These are phyloP conservation scores for Psilocybe subaeruginosa DNA, from an alignment of 768 basidiomycete species.

Conservation along the genomic window DNA sequence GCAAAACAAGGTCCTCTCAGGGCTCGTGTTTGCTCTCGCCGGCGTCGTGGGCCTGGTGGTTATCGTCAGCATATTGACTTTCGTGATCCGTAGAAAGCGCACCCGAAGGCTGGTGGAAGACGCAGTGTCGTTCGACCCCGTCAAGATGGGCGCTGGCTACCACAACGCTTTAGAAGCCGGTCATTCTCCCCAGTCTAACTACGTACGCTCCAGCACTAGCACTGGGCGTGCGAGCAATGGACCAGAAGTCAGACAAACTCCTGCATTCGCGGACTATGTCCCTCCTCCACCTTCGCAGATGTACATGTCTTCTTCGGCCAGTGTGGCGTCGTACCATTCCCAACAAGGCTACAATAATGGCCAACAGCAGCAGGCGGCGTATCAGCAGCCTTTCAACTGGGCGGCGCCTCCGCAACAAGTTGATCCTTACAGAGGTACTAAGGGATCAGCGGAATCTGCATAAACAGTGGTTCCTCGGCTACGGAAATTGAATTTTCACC, in stretches of 20 bases:
- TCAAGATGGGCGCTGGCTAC: slow-evolving; percentile 26
- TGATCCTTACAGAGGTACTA: not conserved
- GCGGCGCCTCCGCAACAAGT: slow-evolving; percentile 1
- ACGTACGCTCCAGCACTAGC: slow-evolving; percentile 33
- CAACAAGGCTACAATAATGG: not conserved
- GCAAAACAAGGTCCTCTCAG: slow-evolving; percentile 66
- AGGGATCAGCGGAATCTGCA: slow-evolving; percentile 2
- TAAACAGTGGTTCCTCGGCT: slow-evolving; percentile 13
- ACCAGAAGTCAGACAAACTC: slow-evolving; percentile 13
- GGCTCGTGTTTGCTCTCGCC: slow-evolving; percentile 56
- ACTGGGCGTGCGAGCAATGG: slow-evolving; percentile 25
- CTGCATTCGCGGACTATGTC: slow-evolving; percentile 24
- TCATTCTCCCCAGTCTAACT: slow-evolving; percentile 4
- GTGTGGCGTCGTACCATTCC: not conserved
- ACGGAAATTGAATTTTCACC: slow-evolving; percentile 21
- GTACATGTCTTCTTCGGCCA: slow-evolving; percentile 6
- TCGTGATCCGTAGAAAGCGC: slow-evolving; percentile 50
- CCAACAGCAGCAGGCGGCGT: not conserved
- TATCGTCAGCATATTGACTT: slow-evolving; percentile 46
- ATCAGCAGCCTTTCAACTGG: not conserved
- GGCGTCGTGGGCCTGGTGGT: slow-evolving; percentile 51
- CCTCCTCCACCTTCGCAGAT: slow-evolving; percentile 13
- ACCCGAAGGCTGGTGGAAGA: slow-evolving; percentile 43
- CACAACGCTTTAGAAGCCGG: slow-evolving; percentile 18
- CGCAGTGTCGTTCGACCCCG: slow-evolving; percentile 57